Conservation (phyloP, 495 filamentous ascomycete species). For the Penicillium longicatenatum region DNA sequence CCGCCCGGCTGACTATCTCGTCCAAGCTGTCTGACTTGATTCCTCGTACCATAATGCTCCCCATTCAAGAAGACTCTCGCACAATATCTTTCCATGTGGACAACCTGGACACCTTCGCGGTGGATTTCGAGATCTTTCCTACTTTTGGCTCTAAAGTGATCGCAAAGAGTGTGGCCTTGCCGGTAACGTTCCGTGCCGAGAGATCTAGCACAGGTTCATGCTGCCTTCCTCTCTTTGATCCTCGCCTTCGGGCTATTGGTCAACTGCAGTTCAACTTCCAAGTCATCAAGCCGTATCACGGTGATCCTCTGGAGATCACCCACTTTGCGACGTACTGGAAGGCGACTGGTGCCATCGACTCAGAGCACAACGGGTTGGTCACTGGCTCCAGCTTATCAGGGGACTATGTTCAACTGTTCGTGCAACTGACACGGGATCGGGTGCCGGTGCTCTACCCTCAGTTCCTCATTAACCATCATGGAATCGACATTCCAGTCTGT, state of each 20-base stretch:
- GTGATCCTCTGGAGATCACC: slow-evolving; percentile 92
- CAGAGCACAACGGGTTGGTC: slow-evolving; percentile 79
- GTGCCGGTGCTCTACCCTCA: slow-evolving; percentile 83
- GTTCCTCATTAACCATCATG: slow-evolving; percentile 77
- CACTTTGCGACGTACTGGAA: slow-evolving; percentile 99
- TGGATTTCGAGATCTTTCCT: slow-evolving; percentile 97
- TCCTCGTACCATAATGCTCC: slow-evolving; percentile 90
- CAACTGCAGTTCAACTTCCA: slow-evolving; percentile 92
- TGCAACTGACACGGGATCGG: slow-evolving; percentile 86
- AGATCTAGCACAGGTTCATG: slow-evolving; percentile 76
- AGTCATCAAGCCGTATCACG: slow-evolving; percentile 94
- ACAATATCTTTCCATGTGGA: slow-evolving; percentile 95
- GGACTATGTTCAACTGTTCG: slow-evolving; percentile 86
- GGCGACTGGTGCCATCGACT: slow-evolving; percentile 87
- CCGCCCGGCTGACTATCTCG: slow-evolving; percentile 91
- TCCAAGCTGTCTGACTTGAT: slow-evolving; percentile 95
- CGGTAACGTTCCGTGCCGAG: slow-evolving; percentile 76
- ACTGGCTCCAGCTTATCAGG: slow-evolving; percentile 94
- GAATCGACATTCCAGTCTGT: slow-evolving; percentile 78
- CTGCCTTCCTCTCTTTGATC: slow-evolving; percentile 88
- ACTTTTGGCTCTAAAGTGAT: slow-evolving; percentile 97
- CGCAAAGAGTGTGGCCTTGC: slow-evolving; percentile 88
- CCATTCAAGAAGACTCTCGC: slow-evolving; percentile 92
- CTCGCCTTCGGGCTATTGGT: slow-evolving; percentile 88
- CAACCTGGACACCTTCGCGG: slow-evolving; percentile 83